Percentiles rank a stretch among this genome's conserved stretches.
Evolutionary conservation across 2,329 filamentous ascomycete species (phyloP).

Genomic region (Penicillium sp.): DNA sequence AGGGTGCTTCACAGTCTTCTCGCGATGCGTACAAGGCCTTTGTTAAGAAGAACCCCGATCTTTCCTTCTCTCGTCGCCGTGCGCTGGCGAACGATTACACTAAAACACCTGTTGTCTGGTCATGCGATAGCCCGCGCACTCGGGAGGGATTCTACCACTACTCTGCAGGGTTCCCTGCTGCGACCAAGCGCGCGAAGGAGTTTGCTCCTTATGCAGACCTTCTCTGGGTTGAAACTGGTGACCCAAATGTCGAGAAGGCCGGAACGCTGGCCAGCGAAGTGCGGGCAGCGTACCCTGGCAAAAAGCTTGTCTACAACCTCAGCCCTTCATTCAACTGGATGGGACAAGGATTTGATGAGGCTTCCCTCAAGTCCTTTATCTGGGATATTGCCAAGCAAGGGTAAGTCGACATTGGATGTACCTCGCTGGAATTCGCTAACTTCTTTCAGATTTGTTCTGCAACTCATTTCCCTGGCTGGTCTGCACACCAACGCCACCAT

Average conservation of each 20-base stretch:
- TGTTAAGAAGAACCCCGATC: constrained; percentile 57
- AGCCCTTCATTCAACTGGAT: constrained; percentile 98
- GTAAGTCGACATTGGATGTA: constrained; percentile 38
- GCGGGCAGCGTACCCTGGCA: constrained; percentile 59
- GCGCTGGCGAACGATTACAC: constrained; percentile 60
- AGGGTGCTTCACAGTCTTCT: constrained; percentile 55
- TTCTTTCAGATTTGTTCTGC: constrained; percentile 48
- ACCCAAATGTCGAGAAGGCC: constrained; percentile 72
- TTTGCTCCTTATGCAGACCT: constrained; percentile 91
- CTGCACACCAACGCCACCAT: constrained; percentile 57
- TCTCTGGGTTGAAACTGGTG: constrained; percentile 92
- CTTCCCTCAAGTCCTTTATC: constrained; percentile 77
- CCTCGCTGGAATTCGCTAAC: constrained; percentile 11
- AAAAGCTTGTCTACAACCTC: constrained; percentile 92
- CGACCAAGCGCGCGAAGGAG: constrained; percentile 84
- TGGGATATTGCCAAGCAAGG: constrained; percentile 92
- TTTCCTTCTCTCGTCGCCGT: constrained; percentile 70
- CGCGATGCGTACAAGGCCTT: constrained; percentile 60
- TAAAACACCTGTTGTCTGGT: constrained; percentile 65
- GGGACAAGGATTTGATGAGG: constrained; percentile 79
- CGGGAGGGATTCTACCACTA: constrained; percentile 60
- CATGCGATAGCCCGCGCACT: constrained; percentile 84
- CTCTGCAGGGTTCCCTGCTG: constrained; percentile 67
- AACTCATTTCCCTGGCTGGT: constrained; percentile 57
- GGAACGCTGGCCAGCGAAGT: constrained; percentile 68